Evolutionary conservation across 2,329 filamentous ascomycete genomes (phyloP).

Genomic region (Achaetomium macrosporum): DNA sequence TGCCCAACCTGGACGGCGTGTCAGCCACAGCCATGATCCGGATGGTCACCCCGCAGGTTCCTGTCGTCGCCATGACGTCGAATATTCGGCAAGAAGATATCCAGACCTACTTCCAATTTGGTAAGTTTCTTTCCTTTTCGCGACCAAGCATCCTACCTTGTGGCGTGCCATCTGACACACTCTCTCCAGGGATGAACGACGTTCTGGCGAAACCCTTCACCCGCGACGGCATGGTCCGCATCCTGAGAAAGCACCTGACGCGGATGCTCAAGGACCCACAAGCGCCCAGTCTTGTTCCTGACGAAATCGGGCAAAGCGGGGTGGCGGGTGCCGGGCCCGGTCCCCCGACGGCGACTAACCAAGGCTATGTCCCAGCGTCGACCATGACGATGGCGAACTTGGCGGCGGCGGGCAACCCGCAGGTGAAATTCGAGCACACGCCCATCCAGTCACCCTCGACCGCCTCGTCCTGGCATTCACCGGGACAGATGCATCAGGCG

Average conservation of each 20-base stretch:
- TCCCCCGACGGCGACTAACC: constrained; percentile 4
- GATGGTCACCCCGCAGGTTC: constrained; percentile 73
- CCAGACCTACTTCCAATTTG: constrained; percentile 93
- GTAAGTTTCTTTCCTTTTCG: constrained; percentile 46
- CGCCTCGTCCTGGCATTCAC: constrained; percentile 45
- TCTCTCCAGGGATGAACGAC: constrained; percentile 79
- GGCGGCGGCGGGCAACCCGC: constrained; percentile 22
- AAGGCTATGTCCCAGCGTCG: constrained; percentile 3
- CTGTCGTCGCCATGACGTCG: constrained; percentile 97
- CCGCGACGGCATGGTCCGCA: constrained; percentile 73
- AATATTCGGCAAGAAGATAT: constrained; percentile 97
- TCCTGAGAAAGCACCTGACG: constrained; percentile 84
- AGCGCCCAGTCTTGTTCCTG: constrained; percentile 22
- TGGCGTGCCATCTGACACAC: constrained; percentile 28
- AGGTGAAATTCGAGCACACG: constrained; percentile 49
- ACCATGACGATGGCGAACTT: constrained; percentile 16
- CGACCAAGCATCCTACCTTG: neutral
- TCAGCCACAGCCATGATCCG: constrained; percentile 91
- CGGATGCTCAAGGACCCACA: constrained; percentile 68
- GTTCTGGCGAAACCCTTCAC: constrained; percentile 97
- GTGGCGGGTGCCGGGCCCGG: constrained; percentile 17
- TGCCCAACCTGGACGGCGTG: constrained; percentile 93
- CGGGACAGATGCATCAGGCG: constrained; percentile 45
- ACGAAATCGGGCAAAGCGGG: constrained; percentile 34
- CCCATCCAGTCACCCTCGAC: constrained; percentile 51